Percentiles rank a stretch among this genome's conserved stretches.
Conservation (phyloP, 164 flowering plant genomes). For the Annona cherimola region DNA sequence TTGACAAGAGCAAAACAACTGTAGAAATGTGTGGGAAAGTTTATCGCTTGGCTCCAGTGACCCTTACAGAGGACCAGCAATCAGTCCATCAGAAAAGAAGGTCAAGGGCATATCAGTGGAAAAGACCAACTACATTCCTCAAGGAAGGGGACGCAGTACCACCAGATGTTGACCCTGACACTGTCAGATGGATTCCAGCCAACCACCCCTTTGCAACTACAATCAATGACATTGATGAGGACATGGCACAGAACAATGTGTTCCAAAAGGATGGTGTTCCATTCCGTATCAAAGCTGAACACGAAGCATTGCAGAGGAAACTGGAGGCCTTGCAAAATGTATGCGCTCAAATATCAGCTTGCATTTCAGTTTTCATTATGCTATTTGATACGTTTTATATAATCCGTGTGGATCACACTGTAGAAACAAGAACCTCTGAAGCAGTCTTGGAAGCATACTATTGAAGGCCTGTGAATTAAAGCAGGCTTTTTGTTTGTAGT, state of each 20-base stretch:
- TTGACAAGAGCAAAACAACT: slow-evolving; percentile 59
- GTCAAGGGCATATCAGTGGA: slow-evolving; percentile 98
- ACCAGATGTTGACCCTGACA: slow-evolving; percentile 94
- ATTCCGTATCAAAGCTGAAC: slow-evolving; percentile 89
- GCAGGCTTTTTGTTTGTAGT: too few species aligned
- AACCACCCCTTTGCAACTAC: slow-evolving; percentile 99
- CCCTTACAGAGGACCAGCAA: slow-evolving; percentile 74
- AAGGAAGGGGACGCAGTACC: slow-evolving; percentile 93
- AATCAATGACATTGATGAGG: slow-evolving; percentile 78
- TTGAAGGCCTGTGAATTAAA: not conserved
- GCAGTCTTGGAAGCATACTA: not conserved
- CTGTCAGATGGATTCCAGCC: slow-evolving; percentile 96
- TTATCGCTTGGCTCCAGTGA: slow-evolving; percentile 84
- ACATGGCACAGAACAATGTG: slow-evolving; percentile 84
- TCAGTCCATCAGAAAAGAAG: slow-evolving; percentile 83
- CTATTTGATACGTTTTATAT: too few species aligned
- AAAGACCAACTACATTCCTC: slow-evolving; percentile 83
- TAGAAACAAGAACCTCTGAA: not conserved
- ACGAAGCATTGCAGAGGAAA: slow-evolving; percentile 84
- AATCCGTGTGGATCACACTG: not conserved
- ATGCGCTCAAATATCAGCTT: slow-evolving; percentile 19
- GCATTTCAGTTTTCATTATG: not conserved
- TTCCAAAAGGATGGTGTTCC: slow-evolving; percentile 93
- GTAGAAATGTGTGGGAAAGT: slow-evolving; percentile 95
- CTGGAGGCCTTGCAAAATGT: slow-evolving; percentile 80